These are phyloP conservation scores for Blastosporella zonata DNA, from an alignment of 1,284 basidiomycete species.

Conservation along the genomic window DNA sequence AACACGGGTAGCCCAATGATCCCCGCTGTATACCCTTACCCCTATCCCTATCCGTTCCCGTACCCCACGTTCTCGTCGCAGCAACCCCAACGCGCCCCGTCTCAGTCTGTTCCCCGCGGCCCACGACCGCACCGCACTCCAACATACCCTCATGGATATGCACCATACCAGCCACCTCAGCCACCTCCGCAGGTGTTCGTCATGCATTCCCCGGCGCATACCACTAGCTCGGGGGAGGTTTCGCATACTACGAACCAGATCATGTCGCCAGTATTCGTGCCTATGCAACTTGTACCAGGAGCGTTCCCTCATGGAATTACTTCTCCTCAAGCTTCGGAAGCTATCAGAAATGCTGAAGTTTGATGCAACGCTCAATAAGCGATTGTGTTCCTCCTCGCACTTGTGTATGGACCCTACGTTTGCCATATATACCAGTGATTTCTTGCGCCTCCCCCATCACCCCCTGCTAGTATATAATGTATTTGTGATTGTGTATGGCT, in stretches of 20 bases:
- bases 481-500: no score
- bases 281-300: conserved; percentile 21
- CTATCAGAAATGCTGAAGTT: neutral
- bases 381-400: neutral
- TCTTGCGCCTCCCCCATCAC: no score
- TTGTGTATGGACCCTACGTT: no score
- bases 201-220: conserved; percentile 16
- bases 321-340: neutral
- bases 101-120: conserved; percentile 17
- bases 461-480: no score
- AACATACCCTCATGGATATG: conserved; percentile 19
- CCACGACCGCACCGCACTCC: conserved; percentile 20
- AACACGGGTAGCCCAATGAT: conserved; percentile 17
- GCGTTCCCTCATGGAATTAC: conserved; percentile 10
- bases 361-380: no score
- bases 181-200: conserved; percentile 19
- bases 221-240: conserved; percentile 11
- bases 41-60: conserved; percentile 20
- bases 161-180: conserved; percentile 17
- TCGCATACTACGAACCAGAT: conserved; percentile 7
- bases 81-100: conserved; percentile 7
- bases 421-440: no score
- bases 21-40: conserved; percentile 21
- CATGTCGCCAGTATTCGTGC: conserved; percentile 20
- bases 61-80: conserved; percentile 13